Percentiles rank a stretch among this genome's conserved stretches.
phyloP scores from a whole-genome alignment of 345 rosid species.

The Mallotus nudiflorus region DNA sequence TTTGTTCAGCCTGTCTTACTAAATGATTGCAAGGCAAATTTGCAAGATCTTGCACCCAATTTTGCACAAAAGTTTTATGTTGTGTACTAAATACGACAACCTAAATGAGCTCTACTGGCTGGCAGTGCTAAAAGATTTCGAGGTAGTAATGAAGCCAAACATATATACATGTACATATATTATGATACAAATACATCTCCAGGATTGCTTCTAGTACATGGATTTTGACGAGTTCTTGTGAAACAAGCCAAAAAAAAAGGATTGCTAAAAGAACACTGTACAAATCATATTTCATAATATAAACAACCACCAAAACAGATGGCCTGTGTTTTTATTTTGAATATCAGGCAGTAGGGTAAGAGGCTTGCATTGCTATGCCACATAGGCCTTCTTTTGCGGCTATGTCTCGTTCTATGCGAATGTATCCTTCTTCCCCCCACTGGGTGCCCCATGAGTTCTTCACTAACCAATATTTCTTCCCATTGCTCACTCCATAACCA shows the following conservation, averaged over 20 bases:
- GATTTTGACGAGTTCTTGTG: neutral
- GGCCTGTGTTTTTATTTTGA: neutral
- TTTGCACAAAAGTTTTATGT: neutral
- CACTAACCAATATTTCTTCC: conserved; percentile 35
- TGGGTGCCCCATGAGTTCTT: conserved; percentile 43
- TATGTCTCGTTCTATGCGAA: conserved; percentile 31
- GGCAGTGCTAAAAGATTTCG: neutral
- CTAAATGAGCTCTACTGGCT: too few species aligned
- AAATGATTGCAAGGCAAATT: too few species aligned
- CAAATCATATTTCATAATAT: neutral
- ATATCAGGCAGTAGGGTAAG: conserved; percentile 26
- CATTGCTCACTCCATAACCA: conserved; percentile 20
- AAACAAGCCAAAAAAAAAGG: neutral
- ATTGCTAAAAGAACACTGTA: neutral
- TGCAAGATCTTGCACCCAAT: neutral
- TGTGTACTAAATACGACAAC: neutral
- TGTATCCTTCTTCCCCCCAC: conserved; percentile 41
- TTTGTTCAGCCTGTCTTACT: neutral
- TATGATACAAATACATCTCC: neutral
- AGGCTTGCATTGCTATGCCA: conserved; percentile 41
- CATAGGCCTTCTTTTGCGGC: conserved; percentile 39
- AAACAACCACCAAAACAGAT: neutral
- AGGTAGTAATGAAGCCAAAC: neutral
- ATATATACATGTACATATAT: neutral
- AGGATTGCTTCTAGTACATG: neutral